Conservation (phyloP, 495 filamentous ascomycete species). For the Annulohypoxylon maeteangense region DNA sequence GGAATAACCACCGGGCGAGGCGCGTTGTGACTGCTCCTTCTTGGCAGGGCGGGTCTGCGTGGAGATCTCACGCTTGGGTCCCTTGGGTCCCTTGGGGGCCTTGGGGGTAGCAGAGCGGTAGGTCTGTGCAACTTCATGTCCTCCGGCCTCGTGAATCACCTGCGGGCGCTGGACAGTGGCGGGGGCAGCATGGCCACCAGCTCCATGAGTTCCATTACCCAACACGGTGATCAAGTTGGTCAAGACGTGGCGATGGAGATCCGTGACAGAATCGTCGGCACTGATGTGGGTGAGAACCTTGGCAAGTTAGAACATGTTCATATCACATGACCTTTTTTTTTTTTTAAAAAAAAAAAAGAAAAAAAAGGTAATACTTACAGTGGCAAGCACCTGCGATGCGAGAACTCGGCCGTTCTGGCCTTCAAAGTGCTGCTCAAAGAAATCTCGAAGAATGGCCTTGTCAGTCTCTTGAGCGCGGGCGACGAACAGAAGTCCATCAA, state of each 20-base stretch:
- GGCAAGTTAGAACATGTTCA: not conserved
- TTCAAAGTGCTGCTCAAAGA: conserved; percentile 1
- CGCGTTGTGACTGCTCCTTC: too few relatives aligned
- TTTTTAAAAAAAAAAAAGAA: too few relatives aligned
- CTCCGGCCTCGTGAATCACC: not conserved
- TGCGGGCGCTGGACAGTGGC: not conserved
- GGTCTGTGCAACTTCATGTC: too few relatives aligned
- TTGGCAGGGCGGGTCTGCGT: too few relatives aligned
- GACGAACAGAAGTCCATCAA: not conserved
- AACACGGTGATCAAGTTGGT: not conserved
- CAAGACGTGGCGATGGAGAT: conserved; percentile 18
- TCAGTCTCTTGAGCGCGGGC: not conserved
- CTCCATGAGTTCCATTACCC: not conserved
- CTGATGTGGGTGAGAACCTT: conserved; percentile 6
- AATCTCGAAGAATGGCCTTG: conserved; percentile 1
- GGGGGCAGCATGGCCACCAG: not conserved
- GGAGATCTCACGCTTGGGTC: too few relatives aligned
- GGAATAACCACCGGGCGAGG: too few relatives aligned
- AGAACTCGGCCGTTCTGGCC: not conserved
- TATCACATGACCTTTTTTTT: not conserved
- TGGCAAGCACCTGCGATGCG: not conserved
- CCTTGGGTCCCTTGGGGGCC: too few relatives aligned
- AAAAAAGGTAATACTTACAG: conserved; percentile 9
- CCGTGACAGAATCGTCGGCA: not conserved
- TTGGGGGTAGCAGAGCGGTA: too few relatives aligned